Evolutionary conservation across 768 basidiomycete genomes (phyloP), one percentile per base, ranked within the genome.

Genomic region (Hydnum rufescens): DNA sequence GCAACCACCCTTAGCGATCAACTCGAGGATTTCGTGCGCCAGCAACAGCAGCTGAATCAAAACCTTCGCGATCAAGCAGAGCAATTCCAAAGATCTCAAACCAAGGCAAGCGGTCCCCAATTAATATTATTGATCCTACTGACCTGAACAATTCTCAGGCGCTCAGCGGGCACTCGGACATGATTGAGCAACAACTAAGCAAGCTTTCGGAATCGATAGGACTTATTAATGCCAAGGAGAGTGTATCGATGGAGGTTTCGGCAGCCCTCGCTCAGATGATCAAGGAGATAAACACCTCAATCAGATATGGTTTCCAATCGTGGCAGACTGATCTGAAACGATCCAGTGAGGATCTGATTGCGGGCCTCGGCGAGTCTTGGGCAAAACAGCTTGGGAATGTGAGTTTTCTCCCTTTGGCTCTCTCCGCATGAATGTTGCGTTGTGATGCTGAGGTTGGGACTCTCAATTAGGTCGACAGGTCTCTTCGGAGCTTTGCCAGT

Each of bases 21-120:
- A 54, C 68, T 92, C 16, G 71, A 75, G 6, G 74, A 74, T 42
- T 78, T 89, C 58, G 65, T 75, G 54, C 73, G 74, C 57, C 66
- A 70, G 1, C 72, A 79, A 4, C 67, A 68, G 2, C 71, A 77
- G 54, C 72, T 69, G n/a, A 66, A 74, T 2, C 60, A 64, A 43
- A 74, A 66, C 54, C 67, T 90, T 44, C 72, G 71, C 23, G 58
- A 64, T 1, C 77, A 82, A 57, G 69, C 76, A 1, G 72, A 77
- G 49, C 64, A 71, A 31, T 75, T 79, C 58, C 70, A 76, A 25
- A 59, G 65, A 3, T 72, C 72, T 49, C 76, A 84, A 60, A 66
- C 76, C 22, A 71, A 77, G 55, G 68, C 71, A 4, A 4, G 57
- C 13, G 62, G 13, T 39, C 22, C 13, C 22, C 80, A 22, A 60